phyloP scores from a whole-genome alignment of 768 basidiomycete genomes.

The Boletus sp. region DNA sequence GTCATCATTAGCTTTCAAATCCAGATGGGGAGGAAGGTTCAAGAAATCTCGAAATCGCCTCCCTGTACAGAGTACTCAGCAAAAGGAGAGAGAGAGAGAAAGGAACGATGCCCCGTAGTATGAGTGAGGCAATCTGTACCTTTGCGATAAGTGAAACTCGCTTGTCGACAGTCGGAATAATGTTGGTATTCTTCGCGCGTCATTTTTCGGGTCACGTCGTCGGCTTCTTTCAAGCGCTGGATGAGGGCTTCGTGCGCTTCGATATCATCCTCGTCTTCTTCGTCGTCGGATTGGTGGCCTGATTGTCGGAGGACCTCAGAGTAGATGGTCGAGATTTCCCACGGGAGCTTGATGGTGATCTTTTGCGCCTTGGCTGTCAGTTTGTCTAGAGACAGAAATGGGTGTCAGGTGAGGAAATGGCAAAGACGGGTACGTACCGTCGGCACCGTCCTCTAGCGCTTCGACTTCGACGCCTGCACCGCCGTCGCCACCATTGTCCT shows the following conservation, averaged over 20 bases:
- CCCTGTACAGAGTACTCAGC: constrained; percentile 42
- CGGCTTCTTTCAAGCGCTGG: constrained; percentile 88
- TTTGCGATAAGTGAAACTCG: constrained; percentile 96
- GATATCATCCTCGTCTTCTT: constrained; percentile 94
- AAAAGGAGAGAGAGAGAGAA: too few relatives aligned
- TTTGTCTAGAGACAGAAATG: constrained; percentile 50
- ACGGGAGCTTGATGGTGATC: constrained; percentile 91
- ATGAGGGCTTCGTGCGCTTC: constrained; percentile 96
- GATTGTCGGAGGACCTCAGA: constrained; percentile 76
- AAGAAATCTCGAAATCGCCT: constrained; percentile 95
- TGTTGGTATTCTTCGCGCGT: constrained; percentile 95
- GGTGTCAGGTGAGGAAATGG: background rate
- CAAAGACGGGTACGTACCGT: constrained; percentile 45
- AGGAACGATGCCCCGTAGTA: background rate
- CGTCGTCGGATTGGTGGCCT: constrained; percentile 85
- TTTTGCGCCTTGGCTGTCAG: constrained; percentile 82
- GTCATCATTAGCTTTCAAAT: constrained; percentile 89
- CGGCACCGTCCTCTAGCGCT: constrained; percentile 76
- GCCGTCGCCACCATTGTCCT: constrained; percentile 81
- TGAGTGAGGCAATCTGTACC: constrained; percentile 40
- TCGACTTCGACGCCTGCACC: constrained; percentile 82
- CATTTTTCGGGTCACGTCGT: constrained; percentile 94
- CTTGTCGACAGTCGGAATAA: constrained; percentile 95
- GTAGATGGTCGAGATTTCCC: constrained; percentile 92
- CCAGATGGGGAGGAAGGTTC: constrained; percentile 80